Evolutionary conservation across 257 asterid genomes (phyloP), one percentile per base, ranked within the genome.

Genomic region (Dorcoceras hygrometricum): DNA sequence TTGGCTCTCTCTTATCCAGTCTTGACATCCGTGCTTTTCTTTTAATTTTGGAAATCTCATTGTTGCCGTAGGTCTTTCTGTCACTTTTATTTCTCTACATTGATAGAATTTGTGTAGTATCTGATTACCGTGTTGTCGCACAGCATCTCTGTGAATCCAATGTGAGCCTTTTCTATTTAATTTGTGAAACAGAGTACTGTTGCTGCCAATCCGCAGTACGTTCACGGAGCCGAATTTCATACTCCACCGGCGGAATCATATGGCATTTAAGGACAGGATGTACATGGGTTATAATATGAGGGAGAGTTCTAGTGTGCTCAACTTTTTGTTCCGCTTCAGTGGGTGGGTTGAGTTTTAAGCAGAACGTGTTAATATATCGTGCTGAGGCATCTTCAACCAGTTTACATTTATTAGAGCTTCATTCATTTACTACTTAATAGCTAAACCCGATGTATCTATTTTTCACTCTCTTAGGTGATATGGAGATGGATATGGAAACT

Each of bases 111-210:
- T 43, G 14, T 53, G 43, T 20, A 5, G 34, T 7, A 2, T 23
- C 8, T 19, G 1, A 46, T 8, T 7, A 8, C 18, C n/a, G 22
- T 16, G 23, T 36, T 62, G 3, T 6, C 5, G 18, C 20, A 50
- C 25, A 31, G 24, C 55, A 39, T 20, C 6, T 23, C 36, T 23
- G 25, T 9, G 10, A 14, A 26, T 29, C 20, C 36, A 39, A 63
- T 51, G 12, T 66, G 27, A 36, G 28, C 56, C 59, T 48, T 23
- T 1, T 48, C 27, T 69, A 24, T 75, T 51, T 58, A 75, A 78
- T 57, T 50, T 75, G 3, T 64, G 75, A 59, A 67, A 62, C 82
- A 79, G 70, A 79, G 70, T 51, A 73, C 58, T 32, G 57, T 53
- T 28, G 71, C 73, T 65, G 63, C 72, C 63, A 58, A 27, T 62